Evolutionary conservation across 192 early-diverging fungal species (phyloP), one percentile per base, ranked within the genome.

Genomic region (Powellomyces hirtus): DNA sequence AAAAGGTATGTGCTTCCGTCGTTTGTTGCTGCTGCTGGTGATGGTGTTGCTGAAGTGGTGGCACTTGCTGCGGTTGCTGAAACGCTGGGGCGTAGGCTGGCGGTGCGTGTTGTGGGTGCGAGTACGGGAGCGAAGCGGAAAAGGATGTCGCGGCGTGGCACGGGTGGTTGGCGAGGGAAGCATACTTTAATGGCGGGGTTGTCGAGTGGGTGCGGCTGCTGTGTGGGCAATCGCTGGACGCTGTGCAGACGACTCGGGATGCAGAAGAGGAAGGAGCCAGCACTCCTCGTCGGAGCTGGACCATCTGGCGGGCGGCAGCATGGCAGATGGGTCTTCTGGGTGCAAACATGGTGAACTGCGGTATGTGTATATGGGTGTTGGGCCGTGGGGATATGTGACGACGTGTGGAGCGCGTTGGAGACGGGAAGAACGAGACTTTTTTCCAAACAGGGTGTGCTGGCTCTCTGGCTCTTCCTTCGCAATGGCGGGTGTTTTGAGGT

Each of bases 1-100:
- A 79, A 46, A 76, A 79, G 7, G 78, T 79, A 52, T 62, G 53
- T 49, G 5, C 4, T 49, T 16, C 4, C 26, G 8, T 8, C 18
- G 8, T 8, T 42, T 59, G 10, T 50, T 59, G 34, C 8, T 4
- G 57, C 30, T 18, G 16, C 24, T 31, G 26, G 4, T 38, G 59
- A 18, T 36, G 59, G 22, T 53, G 64, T 56, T 33, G 53, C 31
- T 13, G 50, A 30, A 20, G 18, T 29, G 60, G 16, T 63, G 0
- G 40, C 18, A 49, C 10, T 49, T 10, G n/a, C 20, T 46, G 18
- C 22, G 26, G 40, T 11, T 22, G 61, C 37, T 24, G 16, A 11
- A 14, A 26, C 58, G 37, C 13, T n/a, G 5, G n/a, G 35, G 58
- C 37, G 58, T 20, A 26, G 0, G 29, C 14, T 20, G 29, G 29